A percentile compares a stretch with the other conserved stretches of the same genome.
phyloP scores from a whole-genome alignment of 2,329 filamentous ascomycete species.

The Neofusicoccum kwambonambiense region DNA sequence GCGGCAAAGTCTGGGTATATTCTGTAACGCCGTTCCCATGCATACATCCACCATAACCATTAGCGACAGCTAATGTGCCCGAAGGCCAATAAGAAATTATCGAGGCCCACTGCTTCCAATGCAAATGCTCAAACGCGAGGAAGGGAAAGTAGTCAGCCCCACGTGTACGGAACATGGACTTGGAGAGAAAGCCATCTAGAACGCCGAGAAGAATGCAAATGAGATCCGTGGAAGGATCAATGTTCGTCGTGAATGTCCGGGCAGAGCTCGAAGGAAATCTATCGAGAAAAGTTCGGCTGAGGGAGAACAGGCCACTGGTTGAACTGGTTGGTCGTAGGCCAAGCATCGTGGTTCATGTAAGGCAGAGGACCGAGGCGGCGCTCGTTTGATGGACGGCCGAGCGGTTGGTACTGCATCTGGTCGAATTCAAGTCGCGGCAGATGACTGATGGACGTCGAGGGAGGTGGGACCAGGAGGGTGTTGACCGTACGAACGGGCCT shows the following conservation, averaged over 20 bases:
- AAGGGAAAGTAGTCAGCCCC: background rate
- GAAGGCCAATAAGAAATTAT: background rate
- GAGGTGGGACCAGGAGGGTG: conserved; percentile 85
- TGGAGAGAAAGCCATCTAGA: conserved; percentile 8
- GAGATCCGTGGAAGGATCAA: background rate
- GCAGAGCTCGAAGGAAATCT: conserved; percentile 8
- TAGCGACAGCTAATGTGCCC: background rate
- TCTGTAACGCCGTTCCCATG: conserved; percentile 11
- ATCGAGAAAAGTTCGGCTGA: conserved; percentile 32
- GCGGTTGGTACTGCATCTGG: conserved; percentile 53
- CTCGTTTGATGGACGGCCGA: conserved; percentile 48
- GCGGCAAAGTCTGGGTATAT: conserved; percentile 16
- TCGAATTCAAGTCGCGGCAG: conserved; percentile 45
- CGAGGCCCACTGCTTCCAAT: background rate
- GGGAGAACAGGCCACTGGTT: conserved; percentile 39
- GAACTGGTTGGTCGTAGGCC: conserved; percentile 38
- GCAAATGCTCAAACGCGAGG: conserved; percentile 10
- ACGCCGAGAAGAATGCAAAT: conserved; percentile 12
- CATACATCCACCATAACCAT: conserved; percentile 10
- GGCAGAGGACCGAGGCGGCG: conserved; percentile 46
- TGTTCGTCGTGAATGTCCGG: background rate
- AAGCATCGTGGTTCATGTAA: conserved; percentile 40
- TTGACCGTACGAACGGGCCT: conserved; percentile 86
- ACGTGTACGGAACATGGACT: background rate
- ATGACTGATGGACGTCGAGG: conserved; percentile 71